Percentiles rank a stretch among this genome's conserved stretches.
Evolutionary conservation across 371 early-diverging fungal species (phyloP).

Genomic region (Apophysomyces trapeziformis): DNA sequence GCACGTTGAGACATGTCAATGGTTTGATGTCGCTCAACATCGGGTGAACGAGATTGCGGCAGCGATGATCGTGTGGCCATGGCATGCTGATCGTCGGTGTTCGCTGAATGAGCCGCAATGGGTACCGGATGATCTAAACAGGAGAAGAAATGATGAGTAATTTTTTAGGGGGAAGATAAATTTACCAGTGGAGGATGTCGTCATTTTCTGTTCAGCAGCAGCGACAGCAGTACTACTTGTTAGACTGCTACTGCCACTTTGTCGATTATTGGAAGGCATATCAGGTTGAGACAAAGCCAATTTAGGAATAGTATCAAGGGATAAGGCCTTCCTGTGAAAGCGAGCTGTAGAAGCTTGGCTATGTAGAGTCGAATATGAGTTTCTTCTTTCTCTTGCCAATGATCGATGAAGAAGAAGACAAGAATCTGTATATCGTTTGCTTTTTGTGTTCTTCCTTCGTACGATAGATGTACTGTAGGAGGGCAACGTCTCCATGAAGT

Average conservation of each 20-base stretch:
- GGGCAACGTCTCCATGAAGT: constrained; percentile 2
- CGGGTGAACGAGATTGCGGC: constrained; percentile 13
- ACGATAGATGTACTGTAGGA: not conserved
- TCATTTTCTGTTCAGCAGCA: not conserved
- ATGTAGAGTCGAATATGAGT: constrained; percentile 8
- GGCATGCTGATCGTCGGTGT: constrained; percentile 20
- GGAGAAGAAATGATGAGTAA: not conserved
- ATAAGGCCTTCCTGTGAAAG: constrained; percentile 14
- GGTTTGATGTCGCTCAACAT: constrained; percentile 7
- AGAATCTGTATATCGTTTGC: constrained; percentile 12
- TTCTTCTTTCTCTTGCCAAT: constrained; percentile 8
- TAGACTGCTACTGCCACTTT: constrained; percentile 1
- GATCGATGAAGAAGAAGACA: constrained; percentile 4
- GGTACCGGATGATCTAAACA: constrained; percentile 6
- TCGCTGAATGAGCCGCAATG: constrained; percentile 7
- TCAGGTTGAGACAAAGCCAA: not conserved
- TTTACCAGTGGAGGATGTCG: constrained; percentile 11
- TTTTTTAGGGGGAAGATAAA: constrained; percentile 3
- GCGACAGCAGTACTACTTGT: constrained; percentile 5
- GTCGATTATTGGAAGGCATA: not conserved
- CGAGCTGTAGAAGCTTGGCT: not conserved
- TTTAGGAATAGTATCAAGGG: constrained; percentile 19
- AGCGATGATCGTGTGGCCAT: constrained; percentile 25
- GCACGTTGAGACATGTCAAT: constrained; percentile 10
- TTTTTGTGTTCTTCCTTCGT: too few species aligned